Conservation (phyloP, 2,329 filamentous ascomycete species). For the Colletotrichum lindemuthianum region DNA sequence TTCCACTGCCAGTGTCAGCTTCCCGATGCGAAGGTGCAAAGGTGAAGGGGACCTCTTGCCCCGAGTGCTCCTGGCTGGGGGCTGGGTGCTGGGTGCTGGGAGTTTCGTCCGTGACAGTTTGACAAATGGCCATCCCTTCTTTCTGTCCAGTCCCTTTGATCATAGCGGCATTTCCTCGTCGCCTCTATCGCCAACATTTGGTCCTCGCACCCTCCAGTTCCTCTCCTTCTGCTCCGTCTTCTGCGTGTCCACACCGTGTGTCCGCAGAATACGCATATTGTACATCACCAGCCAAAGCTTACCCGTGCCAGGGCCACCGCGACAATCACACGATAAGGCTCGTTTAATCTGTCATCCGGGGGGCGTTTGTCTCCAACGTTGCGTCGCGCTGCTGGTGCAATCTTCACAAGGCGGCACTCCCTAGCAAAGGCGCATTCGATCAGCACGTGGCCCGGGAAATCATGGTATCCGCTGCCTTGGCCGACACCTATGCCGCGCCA, state of each 20-base stretch:
- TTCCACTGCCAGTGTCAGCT: conserved; percentile 2
- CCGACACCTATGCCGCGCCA: not conserved
- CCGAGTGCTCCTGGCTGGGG: no score
- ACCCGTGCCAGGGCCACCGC: not conserved
- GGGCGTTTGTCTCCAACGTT: conserved; percentile 5
- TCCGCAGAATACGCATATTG: not conserved
- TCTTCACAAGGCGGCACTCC: not conserved
- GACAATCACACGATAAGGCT: not conserved
- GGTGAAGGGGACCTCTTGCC: not conserved
- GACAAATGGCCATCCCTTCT: conserved; percentile 11
- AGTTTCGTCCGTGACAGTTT: conserved; percentile 1
- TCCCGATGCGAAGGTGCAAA: conserved; percentile 6
- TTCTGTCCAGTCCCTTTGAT: conserved; percentile 5
- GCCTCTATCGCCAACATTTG: conserved; percentile 8
- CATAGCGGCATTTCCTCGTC: not conserved
- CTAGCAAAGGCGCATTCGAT: not conserved
- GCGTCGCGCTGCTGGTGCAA: no score
- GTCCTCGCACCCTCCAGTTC: not conserved
- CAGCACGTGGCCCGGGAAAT: conserved; percentile 18
- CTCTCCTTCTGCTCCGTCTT: no score
- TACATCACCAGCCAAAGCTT: conserved; percentile 6
- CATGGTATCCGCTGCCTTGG: not conserved
- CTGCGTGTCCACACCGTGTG: no score
- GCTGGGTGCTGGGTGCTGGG: no score
- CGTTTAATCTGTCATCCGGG: not conserved